Percentiles rank a stretch among this genome's conserved stretches.
Evolutionary conservation across 352 stramenopile species (phyloP).

Genomic region (Peronospora tabacina): DNA sequence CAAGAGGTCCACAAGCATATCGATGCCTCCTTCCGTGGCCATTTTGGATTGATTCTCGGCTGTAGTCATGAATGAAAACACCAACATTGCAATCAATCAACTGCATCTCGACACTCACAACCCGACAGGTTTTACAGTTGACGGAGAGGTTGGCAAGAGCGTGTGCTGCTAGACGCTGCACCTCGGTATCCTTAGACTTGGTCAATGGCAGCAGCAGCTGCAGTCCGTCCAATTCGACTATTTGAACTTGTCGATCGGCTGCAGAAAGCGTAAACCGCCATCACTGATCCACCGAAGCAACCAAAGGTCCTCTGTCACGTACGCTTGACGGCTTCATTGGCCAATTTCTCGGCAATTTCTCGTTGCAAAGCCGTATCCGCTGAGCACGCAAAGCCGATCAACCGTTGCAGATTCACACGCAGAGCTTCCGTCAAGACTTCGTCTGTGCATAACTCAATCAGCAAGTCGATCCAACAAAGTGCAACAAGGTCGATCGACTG

Average conservation of each 20-base stretch:
- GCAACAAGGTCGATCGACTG: background rate
- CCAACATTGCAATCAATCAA: background rate
- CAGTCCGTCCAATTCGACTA: constrained; percentile 90
- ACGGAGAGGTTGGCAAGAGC: constrained; percentile 92
- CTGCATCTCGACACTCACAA: background rate
- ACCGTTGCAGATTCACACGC: constrained; percentile 83
- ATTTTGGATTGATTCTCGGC: constrained; percentile 92
- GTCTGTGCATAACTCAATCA: constrained; percentile 34
- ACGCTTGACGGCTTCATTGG: constrained; percentile 93
- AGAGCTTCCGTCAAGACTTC: constrained; percentile 84
- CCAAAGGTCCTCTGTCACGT: constrained; percentile 7
- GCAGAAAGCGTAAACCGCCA: background rate
- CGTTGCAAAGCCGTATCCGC: constrained; percentile 85
- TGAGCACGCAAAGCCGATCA: constrained; percentile 90
- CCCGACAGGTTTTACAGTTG: constrained; percentile 50
- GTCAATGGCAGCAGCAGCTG: constrained; percentile 90
- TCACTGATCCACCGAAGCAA: background rate
- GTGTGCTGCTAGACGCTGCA: constrained; percentile 90
- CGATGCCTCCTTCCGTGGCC: constrained; percentile 89
- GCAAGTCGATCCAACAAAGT: background rate
- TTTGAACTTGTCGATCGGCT: constrained; percentile 91
- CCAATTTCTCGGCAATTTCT: constrained; percentile 91
- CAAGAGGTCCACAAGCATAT: constrained; percentile 91
- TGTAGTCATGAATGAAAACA: constrained; percentile 17
- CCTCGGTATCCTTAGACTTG: constrained; percentile 88